Percentiles rank a stretch among this genome's conserved stretches.
phyloP scores from a whole-genome alignment of 192 early-diverging fungal species.

The Podila horticola region DNA sequence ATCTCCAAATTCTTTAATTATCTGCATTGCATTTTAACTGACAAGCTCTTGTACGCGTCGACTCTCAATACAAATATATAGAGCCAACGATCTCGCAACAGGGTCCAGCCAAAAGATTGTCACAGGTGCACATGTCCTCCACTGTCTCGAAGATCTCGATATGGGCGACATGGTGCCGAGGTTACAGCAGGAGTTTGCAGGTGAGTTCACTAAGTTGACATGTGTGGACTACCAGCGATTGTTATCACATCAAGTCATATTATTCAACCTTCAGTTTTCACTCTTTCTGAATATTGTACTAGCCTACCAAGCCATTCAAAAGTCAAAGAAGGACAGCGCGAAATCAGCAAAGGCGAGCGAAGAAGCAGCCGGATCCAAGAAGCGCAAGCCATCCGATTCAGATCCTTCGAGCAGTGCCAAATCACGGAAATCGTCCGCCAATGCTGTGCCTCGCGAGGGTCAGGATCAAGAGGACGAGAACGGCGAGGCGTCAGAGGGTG shows the following conservation, averaged over 20 bases:
- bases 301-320: slow-evolving; percentile 56
- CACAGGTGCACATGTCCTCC: slow-evolving; percentile 57
- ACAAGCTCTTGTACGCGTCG: not conserved
- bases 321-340: slow-evolving; percentile 53
- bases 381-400: slow-evolving; percentile 39
- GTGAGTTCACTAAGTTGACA: slow-evolving; percentile 18
- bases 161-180: slow-evolving; percentile 54
- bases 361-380: slow-evolving; percentile 19
- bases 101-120: slow-evolving; percentile 59
- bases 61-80: slow-evolving; percentile 5
- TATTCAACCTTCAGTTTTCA: not conserved
- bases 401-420: slow-evolving; percentile 17
- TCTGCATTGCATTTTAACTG: not conserved
- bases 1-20: too few species aligned
- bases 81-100: slow-evolving; percentile 60
- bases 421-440: slow-evolving; percentile 30
- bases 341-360: slow-evolving; percentile 24
- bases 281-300: not conserved
- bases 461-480: slow-evolving; percentile 20
- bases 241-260: not conserved
- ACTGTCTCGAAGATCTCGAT: slow-evolving; percentile 58
- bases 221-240: not conserved
- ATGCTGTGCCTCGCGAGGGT: slow-evolving; percentile 34
- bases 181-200: slow-evolving; percentile 50
- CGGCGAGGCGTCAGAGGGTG: slow-evolving; percentile 24